phyloP scores from a whole-genome alignment of 306 rosid genomes.

The Prunus mume region DNA sequence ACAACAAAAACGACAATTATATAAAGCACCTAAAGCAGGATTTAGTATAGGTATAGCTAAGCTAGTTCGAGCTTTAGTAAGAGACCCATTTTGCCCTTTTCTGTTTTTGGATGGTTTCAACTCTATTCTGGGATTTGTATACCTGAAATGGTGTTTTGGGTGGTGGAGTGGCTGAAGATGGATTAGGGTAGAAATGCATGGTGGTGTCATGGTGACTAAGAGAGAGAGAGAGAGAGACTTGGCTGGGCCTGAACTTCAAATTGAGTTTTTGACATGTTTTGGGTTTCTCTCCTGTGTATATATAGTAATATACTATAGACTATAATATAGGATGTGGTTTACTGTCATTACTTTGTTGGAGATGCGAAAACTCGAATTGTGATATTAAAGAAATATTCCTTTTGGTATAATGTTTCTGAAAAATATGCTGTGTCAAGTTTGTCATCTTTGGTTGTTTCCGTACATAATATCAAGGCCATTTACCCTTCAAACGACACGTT shows the following conservation, averaged over 20 bases:
- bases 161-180: neutral
- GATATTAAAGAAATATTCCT: slow-evolving; percentile 23
- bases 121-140: neutral
- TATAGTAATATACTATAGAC: slow-evolving; percentile 25
- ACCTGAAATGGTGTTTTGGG: slow-evolving; percentile 6
- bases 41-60: neutral
- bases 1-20: neutral
- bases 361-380: slow-evolving; percentile 3
- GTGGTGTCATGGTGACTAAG: neutral
- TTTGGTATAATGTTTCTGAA: neutral
- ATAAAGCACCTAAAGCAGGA: slow-evolving; percentile 19
- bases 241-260: neutral
- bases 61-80: neutral
- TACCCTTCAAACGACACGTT: too few species aligned
- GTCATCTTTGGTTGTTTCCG: neutral
- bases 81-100: neutral
- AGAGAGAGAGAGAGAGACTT: neutral
- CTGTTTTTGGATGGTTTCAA: neutral
- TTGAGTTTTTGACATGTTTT: neutral
- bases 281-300: slow-evolving; percentile 24
- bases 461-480: neutral
- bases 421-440: neutral
- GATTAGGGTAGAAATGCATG: slow-evolving; percentile 4
- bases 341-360: neutral
- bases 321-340: slow-evolving; percentile 1